phyloP scores from a whole-genome alignment of 2,329 filamentous ascomycete genomes.

The Phyllosticta citribraziliensis region DNA sequence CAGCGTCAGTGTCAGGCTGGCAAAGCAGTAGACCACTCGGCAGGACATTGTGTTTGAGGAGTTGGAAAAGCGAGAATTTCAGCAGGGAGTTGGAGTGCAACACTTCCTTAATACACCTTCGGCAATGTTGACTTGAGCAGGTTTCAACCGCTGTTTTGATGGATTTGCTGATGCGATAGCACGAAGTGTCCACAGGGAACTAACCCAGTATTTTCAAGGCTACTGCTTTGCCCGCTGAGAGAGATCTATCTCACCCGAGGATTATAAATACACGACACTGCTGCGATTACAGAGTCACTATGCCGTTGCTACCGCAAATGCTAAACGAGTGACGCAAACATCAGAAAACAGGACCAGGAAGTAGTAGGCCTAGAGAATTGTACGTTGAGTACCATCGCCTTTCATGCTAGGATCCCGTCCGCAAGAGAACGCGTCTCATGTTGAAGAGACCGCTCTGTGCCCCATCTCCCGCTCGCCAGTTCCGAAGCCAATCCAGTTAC shows the following conservation, averaged over 20 bases:
- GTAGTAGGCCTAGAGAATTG: background rate
- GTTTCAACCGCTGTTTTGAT: background rate
- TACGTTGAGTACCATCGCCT: background rate
- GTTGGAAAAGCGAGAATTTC: background rate
- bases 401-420: background rate
- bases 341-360: no score
- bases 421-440: background rate
- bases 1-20: constrained; percentile 27
- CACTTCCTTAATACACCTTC: background rate
- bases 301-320: no score
- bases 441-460: background rate
- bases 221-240: no score
- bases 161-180: background rate
- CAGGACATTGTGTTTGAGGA: background rate
- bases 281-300: no score
- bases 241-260: no score
- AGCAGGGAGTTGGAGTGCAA: background rate
- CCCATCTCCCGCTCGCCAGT: background rate
- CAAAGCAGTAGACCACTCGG: background rate
- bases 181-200: no score
- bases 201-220: no score
- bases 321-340: no score
- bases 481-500: background rate
- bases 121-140: background rate
- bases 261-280: no score